A percentile compares a stretch with the other conserved stretches of the same genome.
Conservation (phyloP, 371 early-diverging fungal species). For the Mortierella sp. region DNA sequence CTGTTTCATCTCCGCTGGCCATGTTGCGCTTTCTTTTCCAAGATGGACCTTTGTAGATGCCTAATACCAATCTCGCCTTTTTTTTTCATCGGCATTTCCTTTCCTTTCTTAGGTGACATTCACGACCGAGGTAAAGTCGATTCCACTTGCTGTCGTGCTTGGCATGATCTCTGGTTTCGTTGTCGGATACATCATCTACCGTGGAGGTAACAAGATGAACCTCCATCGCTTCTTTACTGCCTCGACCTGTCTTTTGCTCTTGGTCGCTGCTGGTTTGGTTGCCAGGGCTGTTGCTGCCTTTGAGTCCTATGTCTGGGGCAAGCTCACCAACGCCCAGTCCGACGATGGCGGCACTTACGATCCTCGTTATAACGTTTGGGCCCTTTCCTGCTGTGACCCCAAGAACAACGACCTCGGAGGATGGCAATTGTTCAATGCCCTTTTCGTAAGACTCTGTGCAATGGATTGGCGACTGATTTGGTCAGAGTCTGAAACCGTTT, state of each 20-base stretch:
- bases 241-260: slow-evolving; percentile 78
- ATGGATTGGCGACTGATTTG: background rate
- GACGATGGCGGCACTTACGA: slow-evolving; percentile 61
- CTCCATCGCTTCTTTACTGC: slow-evolving; percentile 83
- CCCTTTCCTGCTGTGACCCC: slow-evolving; percentile 50
- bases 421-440: slow-evolving; percentile 80
- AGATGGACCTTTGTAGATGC: background rate
- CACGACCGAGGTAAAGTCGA: slow-evolving; percentile 70
- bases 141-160: slow-evolving; percentile 82
- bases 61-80: background rate
- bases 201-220: slow-evolving; percentile 73
- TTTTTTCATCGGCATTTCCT: slow-evolving; percentile 12
- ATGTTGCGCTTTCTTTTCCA: background rate
- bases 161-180: slow-evolving; percentile 76
- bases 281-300: slow-evolving; percentile 62
- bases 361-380: slow-evolving; percentile 63
- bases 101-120: slow-evolving; percentile 70
- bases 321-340: slow-evolving; percentile 61
- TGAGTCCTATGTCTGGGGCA: slow-evolving; percentile 41
- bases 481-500: background rate
- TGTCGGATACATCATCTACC: slow-evolving; percentile 80
- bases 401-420: slow-evolving; percentile 61
- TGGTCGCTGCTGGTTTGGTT: slow-evolving; percentile 84
- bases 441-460: slow-evolving; percentile 61
- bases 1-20: background rate